These are phyloP conservation scores for Quambalaria eucalypti DNA, from an alignment of 1,284 basidiomycete genomes.

Conservation along the genomic window DNA sequence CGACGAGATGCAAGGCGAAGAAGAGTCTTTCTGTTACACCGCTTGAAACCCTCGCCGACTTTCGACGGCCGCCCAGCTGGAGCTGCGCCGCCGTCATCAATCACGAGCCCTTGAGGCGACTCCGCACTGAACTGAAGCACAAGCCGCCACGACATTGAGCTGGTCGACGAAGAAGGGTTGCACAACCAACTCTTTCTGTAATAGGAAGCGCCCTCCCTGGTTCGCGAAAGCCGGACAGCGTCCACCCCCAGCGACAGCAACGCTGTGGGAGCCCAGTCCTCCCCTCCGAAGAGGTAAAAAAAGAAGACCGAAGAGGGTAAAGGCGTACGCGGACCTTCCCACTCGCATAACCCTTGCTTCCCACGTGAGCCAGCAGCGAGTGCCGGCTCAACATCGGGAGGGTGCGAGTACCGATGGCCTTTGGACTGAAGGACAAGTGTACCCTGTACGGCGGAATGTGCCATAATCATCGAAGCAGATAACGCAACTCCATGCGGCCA, in stretches of 20 bases:
- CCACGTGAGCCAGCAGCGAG: neutral
- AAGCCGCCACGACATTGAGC: too few relatives aligned
- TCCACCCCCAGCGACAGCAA: too few relatives aligned
- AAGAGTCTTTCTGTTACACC: slow-evolving; percentile 2
- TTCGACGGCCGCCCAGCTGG: slow-evolving; percentile 1
- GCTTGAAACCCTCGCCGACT: neutral
- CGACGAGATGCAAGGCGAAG: too few relatives aligned
- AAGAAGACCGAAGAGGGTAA: neutral
- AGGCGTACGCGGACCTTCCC: slow-evolving; percentile 39
- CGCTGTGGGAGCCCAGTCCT: too few relatives aligned
- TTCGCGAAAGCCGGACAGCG: too few relatives aligned
- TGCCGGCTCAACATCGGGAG: neutral
- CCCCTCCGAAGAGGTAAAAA: too few relatives aligned
- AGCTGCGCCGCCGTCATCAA: neutral
- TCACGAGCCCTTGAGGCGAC: neutral
- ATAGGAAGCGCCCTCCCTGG: too few relatives aligned
- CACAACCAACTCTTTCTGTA: too few relatives aligned
- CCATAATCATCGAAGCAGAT: slow-evolving; percentile 1
- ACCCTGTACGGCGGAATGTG: neutral
- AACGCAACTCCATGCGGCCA: too few relatives aligned
- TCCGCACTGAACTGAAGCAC: neutral
- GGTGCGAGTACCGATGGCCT: slow-evolving; percentile 44
- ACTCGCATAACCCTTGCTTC: slow-evolving; percentile 24
- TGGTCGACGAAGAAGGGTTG: too few relatives aligned
- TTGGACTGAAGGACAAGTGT: slow-evolving; percentile 23